Conservation (phyloP, 768 basidiomycete genomes). For the Tricholoma saponaceum region DNA sequence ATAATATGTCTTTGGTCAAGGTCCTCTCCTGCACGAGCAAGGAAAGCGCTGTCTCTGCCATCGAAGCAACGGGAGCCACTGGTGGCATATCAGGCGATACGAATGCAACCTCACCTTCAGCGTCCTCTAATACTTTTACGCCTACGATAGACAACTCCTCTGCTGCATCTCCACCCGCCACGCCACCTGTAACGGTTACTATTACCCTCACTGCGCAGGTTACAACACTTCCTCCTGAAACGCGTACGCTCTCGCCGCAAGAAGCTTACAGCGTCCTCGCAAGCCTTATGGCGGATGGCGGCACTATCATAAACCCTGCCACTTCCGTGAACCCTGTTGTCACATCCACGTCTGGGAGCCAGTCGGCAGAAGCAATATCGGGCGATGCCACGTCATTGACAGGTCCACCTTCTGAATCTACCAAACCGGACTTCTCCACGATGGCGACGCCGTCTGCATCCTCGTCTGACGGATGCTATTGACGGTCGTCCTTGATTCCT, state of each 20-base stretch:
- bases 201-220: slow-evolving; percentile 21
- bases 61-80: slow-evolving; percentile 42
- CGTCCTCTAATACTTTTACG: background rate
- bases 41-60: slow-evolving; percentile 39
- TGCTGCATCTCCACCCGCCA: background rate
- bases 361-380: background rate
- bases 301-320: slow-evolving; percentile 10
- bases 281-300: slow-evolving; percentile 27
- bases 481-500: background rate
- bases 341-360: background rate
- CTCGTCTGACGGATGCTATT: background rate
- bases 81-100: slow-evolving; percentile 32
- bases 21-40: slow-evolving; percentile 49
- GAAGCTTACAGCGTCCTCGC: slow-evolving; percentile 39
- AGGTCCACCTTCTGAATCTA: background rate
- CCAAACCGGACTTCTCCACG: background rate
- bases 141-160: slow-evolving; percentile 2
- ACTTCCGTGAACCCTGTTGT: background rate
- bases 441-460: background rate
- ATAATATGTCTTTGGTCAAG: slow-evolving; percentile 20
- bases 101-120: slow-evolving; percentile 10
- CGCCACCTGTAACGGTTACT: slow-evolving; percentile 27
- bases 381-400: background rate
- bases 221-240: slow-evolving; percentile 30
- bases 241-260: slow-evolving; percentile 39